Conservation (phyloP, 495 filamentous ascomycete genomes). For the Talaromyces liani region DNA sequence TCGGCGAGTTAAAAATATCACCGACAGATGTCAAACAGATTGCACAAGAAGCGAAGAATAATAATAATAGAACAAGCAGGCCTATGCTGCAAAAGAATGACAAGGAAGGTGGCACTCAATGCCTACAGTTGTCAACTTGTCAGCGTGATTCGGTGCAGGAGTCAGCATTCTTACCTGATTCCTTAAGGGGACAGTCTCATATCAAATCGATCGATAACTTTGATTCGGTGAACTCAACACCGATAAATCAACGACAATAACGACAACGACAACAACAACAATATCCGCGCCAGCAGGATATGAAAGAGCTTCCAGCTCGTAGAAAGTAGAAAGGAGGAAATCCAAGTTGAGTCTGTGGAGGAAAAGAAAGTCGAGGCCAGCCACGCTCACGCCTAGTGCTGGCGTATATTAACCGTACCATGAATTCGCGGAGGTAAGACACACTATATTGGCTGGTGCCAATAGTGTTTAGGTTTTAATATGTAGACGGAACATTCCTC, state of each 20-base stretch:
- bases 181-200: not conserved
- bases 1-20: not conserved
- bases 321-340: not conserved
- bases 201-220: not conserved
- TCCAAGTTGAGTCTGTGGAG: not conserved
- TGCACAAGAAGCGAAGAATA: not conserved
- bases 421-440: not conserved
- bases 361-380: not conserved
- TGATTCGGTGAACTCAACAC: not conserved
- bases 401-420: not conserved
- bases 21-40: not conserved
- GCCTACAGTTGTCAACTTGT: not conserved
- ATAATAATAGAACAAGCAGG: not conserved
- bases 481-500: not conserved
- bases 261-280: not conserved
- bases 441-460: slow-evolving; percentile 3
- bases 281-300: slow-evolving; percentile 3
- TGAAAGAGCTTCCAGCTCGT: slow-evolving; percentile 3
- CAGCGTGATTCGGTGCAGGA: not conserved
- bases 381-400: not conserved
- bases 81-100: slow-evolving; percentile 5
- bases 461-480: not conserved
- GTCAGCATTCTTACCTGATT: not conserved
- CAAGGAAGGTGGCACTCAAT: slow-evolving; percentile 5
- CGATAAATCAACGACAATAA: not conserved